These are phyloP conservation scores for Cladobotryum mycophilum DNA, from an alignment of 2,329 filamentous ascomycete species.

Conservation along the genomic window DNA sequence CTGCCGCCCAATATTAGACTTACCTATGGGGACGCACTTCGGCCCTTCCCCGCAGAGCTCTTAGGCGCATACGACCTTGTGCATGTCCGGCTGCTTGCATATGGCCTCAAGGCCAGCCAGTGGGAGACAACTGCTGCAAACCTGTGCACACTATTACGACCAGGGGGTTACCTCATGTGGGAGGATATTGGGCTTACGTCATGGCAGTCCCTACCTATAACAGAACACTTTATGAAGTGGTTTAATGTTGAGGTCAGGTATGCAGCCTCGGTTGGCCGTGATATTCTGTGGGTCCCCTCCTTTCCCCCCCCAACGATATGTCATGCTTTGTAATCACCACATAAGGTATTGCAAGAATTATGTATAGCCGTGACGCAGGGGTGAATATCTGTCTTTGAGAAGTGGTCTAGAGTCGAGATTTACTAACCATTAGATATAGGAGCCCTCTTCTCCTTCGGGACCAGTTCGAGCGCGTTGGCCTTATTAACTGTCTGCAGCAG, in stretches of 20 bases:
- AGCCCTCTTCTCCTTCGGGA: background rate
- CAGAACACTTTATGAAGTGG: background rate
- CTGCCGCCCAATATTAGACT: conserved; percentile 13
- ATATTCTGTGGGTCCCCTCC: background rate
- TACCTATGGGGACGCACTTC: conserved; percentile 6
- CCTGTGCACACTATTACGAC: conserved; percentile 8
- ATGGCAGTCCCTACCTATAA: background rate
- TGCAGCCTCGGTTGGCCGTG: background rate
- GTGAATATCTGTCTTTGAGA: background rate
- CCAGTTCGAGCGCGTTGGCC: background rate
- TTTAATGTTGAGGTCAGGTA: background rate
- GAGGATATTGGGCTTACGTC: conserved; percentile 8
- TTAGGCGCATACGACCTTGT: conserved; percentile 14
- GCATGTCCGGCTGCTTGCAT: conserved; percentile 11
- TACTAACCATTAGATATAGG: background rate
- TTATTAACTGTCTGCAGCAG: background rate
- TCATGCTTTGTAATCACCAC: too few relatives aligned
- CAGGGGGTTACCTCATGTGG: conserved; percentile 14
- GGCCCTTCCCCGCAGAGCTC: conserved; percentile 11
- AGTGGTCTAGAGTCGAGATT: background rate
- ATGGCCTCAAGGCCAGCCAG: conserved; percentile 11
- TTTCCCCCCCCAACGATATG: too few relatives aligned
- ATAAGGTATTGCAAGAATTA: too few relatives aligned
- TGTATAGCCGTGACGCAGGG: too few relatives aligned
- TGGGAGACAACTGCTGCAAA: conserved; percentile 12